Percentiles rank a stretch among this genome's conserved stretches.
phyloP scores from a whole-genome alignment of 2,329 filamentous ascomycete genomes.

The Neoarthrinium moseri region DNA sequence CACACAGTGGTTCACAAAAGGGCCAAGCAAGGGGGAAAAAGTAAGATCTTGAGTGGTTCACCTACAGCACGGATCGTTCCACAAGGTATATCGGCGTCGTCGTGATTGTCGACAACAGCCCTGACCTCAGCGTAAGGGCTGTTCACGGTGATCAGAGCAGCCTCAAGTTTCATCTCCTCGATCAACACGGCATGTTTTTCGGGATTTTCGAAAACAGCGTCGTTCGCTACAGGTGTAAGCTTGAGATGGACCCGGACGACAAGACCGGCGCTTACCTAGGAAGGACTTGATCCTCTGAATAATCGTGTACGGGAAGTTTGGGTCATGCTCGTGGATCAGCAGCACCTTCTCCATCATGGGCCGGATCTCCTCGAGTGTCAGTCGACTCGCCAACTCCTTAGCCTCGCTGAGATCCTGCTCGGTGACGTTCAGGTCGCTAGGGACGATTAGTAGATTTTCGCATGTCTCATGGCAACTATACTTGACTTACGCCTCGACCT shows the following conservation, averaged over 20 bases:
- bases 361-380: constrained; percentile 21
- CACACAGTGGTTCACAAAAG: too few species aligned
- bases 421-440: constrained; percentile 22
- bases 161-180: constrained; percentile 54
- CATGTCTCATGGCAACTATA: too few species aligned
- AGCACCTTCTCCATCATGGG: constrained; percentile 36
- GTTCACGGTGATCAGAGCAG: constrained; percentile 52
- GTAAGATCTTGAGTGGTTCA: not conserved
- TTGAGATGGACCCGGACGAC: too few species aligned
- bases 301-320: constrained; percentile 43
- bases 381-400: constrained; percentile 17
- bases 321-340: constrained; percentile 41
- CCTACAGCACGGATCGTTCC: constrained; percentile 49
- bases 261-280: constrained; percentile 22
- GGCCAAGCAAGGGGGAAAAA: too few species aligned
- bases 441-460: not conserved
- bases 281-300: constrained; percentile 40
- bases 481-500: constrained; percentile 5
- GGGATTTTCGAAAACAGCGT: constrained; percentile 41
- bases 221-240: constrained; percentile 37
- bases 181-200: constrained; percentile 48
- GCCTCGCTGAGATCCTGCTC: constrained; percentile 22
- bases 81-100: constrained; percentile 46
- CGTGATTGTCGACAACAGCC: constrained; percentile 55
- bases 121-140: constrained; percentile 58